Evolutionary conservation across 2,329 filamentous ascomycete genomes (phyloP), one percentile per base, ranked within the genome.

Genomic region (Talaromyces sp.): DNA sequence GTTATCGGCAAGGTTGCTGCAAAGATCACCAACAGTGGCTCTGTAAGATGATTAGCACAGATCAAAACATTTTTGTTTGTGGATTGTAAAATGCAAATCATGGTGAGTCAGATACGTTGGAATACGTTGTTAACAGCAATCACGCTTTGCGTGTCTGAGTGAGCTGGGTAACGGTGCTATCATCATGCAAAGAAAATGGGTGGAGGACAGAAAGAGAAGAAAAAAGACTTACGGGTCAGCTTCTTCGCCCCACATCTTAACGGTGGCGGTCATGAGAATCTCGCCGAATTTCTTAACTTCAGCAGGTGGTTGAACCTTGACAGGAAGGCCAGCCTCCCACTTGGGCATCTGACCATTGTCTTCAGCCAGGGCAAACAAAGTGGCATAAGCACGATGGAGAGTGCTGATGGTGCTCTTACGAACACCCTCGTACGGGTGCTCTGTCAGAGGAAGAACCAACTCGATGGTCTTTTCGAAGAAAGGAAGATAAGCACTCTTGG

Each of bases 81-180:
- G 14, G 32, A 57, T 56, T 24, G 50, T 63, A 65, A 57, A 64
- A 66, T 65, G 59, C 65, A 41, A n/a, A 43, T 12, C 14, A 41
- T 29, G 54, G 32, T 21, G 35, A 43, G 61, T 51, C 61, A 58
- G 82, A 79, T 77, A 81, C 81, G 69, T 71, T 74, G 68, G 64
- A 72, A 68, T 75, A 82, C 88, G 91, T 81, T 65, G 79, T 95
- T 94, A 88, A 88, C 91, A 91, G 89, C 91, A 96, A 87, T 80
- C 86, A 86, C 89, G 86, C 74, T 79, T 84, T 80, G 80, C 84
- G 90, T 88, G 88, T 97, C 89, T 90, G 91, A 96, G 92, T 97
- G 93, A 97, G 92, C 92, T 97, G 92, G 92, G 93, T 93, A 92
- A 92, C 91, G 90, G 87, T 77, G 81, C 85, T 82, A 79, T 96